Evolutionary conservation across 2,329 filamentous ascomycete species (phyloP).

Genomic region (Fusarium nematophilum): DNA sequence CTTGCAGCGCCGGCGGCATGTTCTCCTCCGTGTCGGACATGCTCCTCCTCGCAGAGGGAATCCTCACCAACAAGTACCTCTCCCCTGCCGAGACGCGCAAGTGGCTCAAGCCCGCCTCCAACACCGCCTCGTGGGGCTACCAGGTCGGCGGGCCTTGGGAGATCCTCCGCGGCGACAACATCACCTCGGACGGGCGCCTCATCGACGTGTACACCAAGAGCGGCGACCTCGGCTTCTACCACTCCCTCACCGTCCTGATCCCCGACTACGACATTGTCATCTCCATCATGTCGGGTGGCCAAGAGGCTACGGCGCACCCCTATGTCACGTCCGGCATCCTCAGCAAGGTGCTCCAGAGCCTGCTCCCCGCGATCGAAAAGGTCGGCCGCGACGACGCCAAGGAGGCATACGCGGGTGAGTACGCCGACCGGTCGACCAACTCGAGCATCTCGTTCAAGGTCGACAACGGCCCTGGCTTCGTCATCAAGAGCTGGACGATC

Average conservation of each 20-base stretch:
- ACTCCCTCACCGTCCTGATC: constrained; percentile 53
- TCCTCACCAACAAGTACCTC: constrained; percentile 56
- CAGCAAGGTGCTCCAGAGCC: constrained; percentile 45
- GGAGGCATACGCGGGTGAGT: constrained; percentile 51
- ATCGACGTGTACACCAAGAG: constrained; percentile 61
- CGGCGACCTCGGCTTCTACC: constrained; percentile 57
- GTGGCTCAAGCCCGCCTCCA: constrained; percentile 58
- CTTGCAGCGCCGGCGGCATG: constrained; percentile 50
- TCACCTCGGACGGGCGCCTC: constrained; percentile 52
- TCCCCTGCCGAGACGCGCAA: constrained; percentile 51
- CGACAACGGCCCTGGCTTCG: constrained; percentile 54
- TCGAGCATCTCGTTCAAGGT: constrained; percentile 53
- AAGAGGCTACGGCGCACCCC: constrained; percentile 38
- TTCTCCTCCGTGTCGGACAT: constrained; percentile 57
- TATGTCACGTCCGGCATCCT: constrained; percentile 38
- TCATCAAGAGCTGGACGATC: constrained; percentile 52
- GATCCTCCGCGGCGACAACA: constrained; percentile 53
- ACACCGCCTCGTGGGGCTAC: constrained; percentile 51
- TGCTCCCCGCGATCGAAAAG: constrained; percentile 57
- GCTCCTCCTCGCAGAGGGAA: constrained; percentile 54
- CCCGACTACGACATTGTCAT: constrained; percentile 60
- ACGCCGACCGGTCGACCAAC: constrained; percentile 51
- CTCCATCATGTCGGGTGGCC: constrained; percentile 52
- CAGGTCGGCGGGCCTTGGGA: constrained; percentile 61
- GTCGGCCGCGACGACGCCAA: constrained; percentile 53